phyloP scores from a whole-genome alignment of 177 flowering plant genomes.

The Vitis hybrid region DNA sequence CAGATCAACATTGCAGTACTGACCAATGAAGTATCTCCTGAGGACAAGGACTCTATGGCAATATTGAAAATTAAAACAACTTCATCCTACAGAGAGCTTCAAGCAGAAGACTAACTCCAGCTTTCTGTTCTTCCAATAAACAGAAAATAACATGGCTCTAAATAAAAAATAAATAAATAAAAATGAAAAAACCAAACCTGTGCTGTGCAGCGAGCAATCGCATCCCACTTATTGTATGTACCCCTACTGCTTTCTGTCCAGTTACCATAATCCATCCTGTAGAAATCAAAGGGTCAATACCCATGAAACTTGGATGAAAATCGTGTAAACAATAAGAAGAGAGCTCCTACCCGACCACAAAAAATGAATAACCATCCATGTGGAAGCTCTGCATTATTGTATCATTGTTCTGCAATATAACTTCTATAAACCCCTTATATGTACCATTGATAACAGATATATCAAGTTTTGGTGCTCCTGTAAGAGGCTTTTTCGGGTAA shows the following conservation, averaged over 20 bases:
- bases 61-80: too few species aligned
- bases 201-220: slow-evolving; percentile 74
- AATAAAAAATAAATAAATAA: too few species aligned
- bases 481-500: slow-evolving; percentile 69
- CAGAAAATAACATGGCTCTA: too few species aligned
- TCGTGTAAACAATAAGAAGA: neutral
- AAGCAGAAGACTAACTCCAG: too few species aligned
- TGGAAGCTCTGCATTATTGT: slow-evolving; percentile 84
- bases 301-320: neutral
- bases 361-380: slow-evolving; percentile 88
- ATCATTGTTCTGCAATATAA: slow-evolving; percentile 86
- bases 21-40: too few species aligned
- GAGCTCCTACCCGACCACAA: slow-evolving; percentile 81
- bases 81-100: too few species aligned
- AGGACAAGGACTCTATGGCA: too few species aligned
- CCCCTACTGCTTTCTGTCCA: slow-evolving; percentile 94
- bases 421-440: slow-evolving; percentile 87
- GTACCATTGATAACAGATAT: slow-evolving; percentile 88
- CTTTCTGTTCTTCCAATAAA: too few species aligned
- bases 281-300: slow-evolving; percentile 9
- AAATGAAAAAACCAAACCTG: slow-evolving; percentile 48
- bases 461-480: slow-evolving; percentile 59
- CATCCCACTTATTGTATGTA: slow-evolving; percentile 95
- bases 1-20: too few species aligned
- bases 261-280: slow-evolving; percentile 96